Evolutionary conservation across 768 basidiomycete species (phyloP).

Genomic region (Suillus sp.): DNA sequence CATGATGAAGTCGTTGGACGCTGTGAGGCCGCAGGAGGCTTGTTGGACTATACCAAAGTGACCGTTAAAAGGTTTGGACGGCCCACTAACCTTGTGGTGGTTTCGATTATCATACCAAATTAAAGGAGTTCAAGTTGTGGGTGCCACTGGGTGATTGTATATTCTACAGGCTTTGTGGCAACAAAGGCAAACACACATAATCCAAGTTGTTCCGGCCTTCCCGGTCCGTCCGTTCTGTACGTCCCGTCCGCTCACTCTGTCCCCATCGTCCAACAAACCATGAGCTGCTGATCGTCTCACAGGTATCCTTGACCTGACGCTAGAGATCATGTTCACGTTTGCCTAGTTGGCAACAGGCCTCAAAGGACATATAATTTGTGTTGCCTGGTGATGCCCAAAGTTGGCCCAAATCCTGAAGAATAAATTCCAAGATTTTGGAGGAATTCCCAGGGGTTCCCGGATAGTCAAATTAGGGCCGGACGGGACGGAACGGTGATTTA

Average conservation of each 20-base stretch:
- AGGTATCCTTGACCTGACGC: too few species aligned
- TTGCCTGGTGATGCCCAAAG: not conserved
- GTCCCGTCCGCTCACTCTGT: too few species aligned
- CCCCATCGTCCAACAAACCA: not conserved
- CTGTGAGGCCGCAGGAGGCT: not conserved
- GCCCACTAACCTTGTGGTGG: not conserved
- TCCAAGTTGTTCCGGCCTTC: too few species aligned
- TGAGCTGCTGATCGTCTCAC: too few species aligned
- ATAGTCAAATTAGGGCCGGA: not conserved
- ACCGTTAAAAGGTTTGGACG: not conserved
- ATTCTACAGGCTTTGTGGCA: not conserved
- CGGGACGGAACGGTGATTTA: too few species aligned
- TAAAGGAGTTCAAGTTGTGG: slow-evolving; percentile 6
- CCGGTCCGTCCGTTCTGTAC: too few species aligned
- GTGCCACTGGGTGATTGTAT: slow-evolving; percentile 1
- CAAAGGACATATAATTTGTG: not conserved
- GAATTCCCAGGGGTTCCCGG: too few species aligned
- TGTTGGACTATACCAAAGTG: not conserved
- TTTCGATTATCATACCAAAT: not conserved
- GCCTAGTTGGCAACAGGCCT: not conserved
- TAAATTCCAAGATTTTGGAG: not conserved
- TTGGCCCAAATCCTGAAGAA: not conserved
- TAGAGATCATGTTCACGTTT: not conserved
- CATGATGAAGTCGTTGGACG: not conserved
- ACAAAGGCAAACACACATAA: not conserved